Evolutionary conservation across 2,329 filamentous ascomycete species (phyloP).

Genomic region (Blumeria hordei): DNA sequence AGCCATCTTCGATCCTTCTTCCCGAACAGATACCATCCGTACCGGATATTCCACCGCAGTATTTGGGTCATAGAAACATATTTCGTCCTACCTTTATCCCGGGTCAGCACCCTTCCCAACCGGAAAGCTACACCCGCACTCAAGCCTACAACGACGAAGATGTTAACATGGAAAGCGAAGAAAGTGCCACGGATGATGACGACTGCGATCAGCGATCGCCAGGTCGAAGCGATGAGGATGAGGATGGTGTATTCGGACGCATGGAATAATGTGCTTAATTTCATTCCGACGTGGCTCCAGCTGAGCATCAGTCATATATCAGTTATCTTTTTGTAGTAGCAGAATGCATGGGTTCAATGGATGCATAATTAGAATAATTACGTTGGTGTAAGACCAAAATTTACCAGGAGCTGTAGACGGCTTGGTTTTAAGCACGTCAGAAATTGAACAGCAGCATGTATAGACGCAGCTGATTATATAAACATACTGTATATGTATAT

Average conservation of each 20-base stretch:
- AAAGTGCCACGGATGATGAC: constrained; percentile 39
- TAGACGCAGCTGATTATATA: too few species aligned
- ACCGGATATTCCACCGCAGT: constrained; percentile 63
- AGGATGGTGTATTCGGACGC: constrained; percentile 82
- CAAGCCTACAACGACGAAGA: constrained; percentile 32
- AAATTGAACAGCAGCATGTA: too few species aligned
- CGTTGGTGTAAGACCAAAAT: too few species aligned
- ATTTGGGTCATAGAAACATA: constrained; percentile 35
- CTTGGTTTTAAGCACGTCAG: too few species aligned
- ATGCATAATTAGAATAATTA: too few species aligned
- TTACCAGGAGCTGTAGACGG: too few species aligned
- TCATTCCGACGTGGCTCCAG: too few species aligned
- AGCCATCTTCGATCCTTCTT: constrained; percentile 33
- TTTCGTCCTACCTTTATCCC: constrained; percentile 31
- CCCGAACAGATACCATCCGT: constrained; percentile 62
- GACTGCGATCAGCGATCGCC: constrained; percentile 33
- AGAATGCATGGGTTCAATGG: too few species aligned
- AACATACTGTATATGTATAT: too few species aligned
- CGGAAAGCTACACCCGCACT: constrained; percentile 38
- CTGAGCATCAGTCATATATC: too few species aligned
- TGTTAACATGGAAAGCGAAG: constrained; percentile 42
- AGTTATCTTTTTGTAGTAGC: too few species aligned
- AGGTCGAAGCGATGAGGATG: constrained; percentile 61
- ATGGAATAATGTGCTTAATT: constrained; percentile 57
- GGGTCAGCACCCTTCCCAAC: constrained; percentile 33